These are phyloP conservation scores for Alectoria sarmentosa DNA, from an alignment of 495 filamentous ascomycete genomes.

Conservation along the genomic window DNA sequence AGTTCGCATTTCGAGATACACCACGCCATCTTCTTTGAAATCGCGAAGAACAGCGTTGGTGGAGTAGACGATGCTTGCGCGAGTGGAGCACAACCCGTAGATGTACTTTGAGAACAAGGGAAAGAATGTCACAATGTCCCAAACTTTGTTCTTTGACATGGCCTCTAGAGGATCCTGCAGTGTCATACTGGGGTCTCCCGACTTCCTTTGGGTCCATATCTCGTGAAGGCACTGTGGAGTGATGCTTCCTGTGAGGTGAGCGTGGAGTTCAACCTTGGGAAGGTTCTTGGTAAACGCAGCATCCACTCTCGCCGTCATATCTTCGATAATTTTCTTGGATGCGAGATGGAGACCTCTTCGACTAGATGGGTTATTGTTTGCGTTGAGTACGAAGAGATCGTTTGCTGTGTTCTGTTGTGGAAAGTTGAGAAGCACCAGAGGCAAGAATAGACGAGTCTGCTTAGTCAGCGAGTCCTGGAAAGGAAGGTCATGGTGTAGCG, in stretches of 20 bases:
- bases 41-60: slow-evolving; percentile 62
- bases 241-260: slow-evolving; percentile 78
- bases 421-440: too few relatives aligned
- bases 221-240: slow-evolving; percentile 67
- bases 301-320: not conserved
- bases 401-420: too few relatives aligned
- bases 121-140: slow-evolving; percentile 53
- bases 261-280: slow-evolving; percentile 55
- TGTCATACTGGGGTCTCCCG: slow-evolving; percentile 36
- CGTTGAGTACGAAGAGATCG: not conserved
- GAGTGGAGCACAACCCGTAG: slow-evolving; percentile 60
- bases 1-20: slow-evolving; percentile 76
- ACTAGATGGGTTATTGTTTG: not conserved
- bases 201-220: slow-evolving; percentile 59
- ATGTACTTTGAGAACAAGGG: slow-evolving; percentile 72
- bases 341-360: not conserved
- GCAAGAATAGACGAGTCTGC: too few relatives aligned
- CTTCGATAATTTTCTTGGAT: not conserved
- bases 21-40: slow-evolving; percentile 65
- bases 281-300: not conserved
- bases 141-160: slow-evolving; percentile 55
- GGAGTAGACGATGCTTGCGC: slow-evolving; percentile 49
- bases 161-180: slow-evolving; percentile 61
- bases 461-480: too few relatives aligned
- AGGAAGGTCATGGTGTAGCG: too few relatives aligned